A percentile compares a stretch with the other conserved stretches of the same genome.
phyloP scores from a whole-genome alignment of 331 rosid species.

The Phaseolus coccineus region DNA sequence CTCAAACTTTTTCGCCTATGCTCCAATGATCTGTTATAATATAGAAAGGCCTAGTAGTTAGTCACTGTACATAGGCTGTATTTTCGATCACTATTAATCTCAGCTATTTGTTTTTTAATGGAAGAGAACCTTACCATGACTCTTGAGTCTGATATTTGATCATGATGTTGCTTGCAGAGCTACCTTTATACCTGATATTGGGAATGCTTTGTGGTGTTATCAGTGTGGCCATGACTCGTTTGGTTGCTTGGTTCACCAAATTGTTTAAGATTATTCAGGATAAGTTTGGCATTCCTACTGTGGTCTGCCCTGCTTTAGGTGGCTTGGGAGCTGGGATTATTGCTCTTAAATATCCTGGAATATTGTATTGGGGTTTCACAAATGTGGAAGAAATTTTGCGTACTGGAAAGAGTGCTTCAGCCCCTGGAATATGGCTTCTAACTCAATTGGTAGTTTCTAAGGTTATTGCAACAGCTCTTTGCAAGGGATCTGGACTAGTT shows the following conservation, averaged over 20 bases:
- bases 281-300: slow-evolving; percentile 79
- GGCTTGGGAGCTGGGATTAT: slow-evolving; percentile 97
- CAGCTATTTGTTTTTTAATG: not conserved
- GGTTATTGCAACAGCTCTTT: slow-evolving; percentile 95
- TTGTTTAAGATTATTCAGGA: slow-evolving; percentile 81
- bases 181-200: slow-evolving; percentile 93
- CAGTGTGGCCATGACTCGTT: slow-evolving; percentile 85
- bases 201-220: slow-evolving; percentile 99
- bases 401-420: slow-evolving; percentile 92
- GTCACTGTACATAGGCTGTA: not conserved
- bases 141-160: slow-evolving; percentile 44
- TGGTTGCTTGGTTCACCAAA: slow-evolving; percentile 87
- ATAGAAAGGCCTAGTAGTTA: not conserved
- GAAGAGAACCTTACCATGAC: slow-evolving; percentile 6
- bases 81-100: not conserved
- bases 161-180: slow-evolving; percentile 70
- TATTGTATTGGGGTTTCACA: slow-evolving; percentile 97
- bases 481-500: slow-evolving; percentile 99
- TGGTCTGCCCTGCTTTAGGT: slow-evolving; percentile 96
- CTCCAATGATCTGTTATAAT: too few species aligned
- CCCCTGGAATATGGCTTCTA: slow-evolving; percentile 98
- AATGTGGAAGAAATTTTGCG: slow-evolving; percentile 98
- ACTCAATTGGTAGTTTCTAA: slow-evolving; percentile 86
- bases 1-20: not conserved
- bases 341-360: slow-evolving; percentile 99